A percentile compares a stretch with the other conserved stretches of the same genome.
phyloP scores from a whole-genome alignment of 2,329 filamentous ascomycete genomes.

The Arthrobotrys conoides region DNA sequence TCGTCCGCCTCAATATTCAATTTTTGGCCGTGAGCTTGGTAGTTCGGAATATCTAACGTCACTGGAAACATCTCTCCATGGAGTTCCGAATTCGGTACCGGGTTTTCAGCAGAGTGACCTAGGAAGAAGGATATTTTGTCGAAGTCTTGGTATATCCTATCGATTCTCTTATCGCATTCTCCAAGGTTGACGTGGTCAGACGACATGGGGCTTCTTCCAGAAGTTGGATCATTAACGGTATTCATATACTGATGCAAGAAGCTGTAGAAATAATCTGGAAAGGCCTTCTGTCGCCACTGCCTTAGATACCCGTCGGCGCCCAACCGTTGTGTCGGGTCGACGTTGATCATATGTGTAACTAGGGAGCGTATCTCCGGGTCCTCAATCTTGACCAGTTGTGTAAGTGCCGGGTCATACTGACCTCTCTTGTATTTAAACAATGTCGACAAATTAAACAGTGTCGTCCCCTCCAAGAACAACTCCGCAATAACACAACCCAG shows the following conservation, averaged over 20 bases:
- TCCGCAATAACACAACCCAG: constrained; percentile 97
- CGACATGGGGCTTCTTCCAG: constrained; percentile 80
- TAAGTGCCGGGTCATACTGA: constrained; percentile 88
- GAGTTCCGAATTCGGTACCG: constrained; percentile 65
- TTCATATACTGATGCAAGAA: constrained; percentile 99
- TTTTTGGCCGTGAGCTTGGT: constrained; percentile 78
- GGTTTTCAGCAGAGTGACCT: constrained; percentile 75
- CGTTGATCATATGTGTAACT: constrained; percentile 94
- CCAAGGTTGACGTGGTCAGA: constrained; percentile 67
- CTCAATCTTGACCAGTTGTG: constrained; percentile 86
- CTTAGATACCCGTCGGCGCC: constrained; percentile 94
- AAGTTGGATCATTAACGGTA: constrained; percentile 89
- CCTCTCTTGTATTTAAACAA: constrained; percentile 93
- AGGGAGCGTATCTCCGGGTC: constrained; percentile 83
- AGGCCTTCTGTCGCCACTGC: constrained; percentile 91
- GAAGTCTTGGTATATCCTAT: constrained; percentile 92
- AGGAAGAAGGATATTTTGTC: constrained; percentile 98
- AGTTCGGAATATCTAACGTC: constrained; percentile 86
- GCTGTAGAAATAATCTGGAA: constrained; percentile 96
- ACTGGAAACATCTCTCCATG: constrained; percentile 75
- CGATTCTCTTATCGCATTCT: constrained; percentile 93
- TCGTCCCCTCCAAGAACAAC: constrained; percentile 86
- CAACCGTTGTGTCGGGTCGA: constrained; percentile 91
- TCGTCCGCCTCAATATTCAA: constrained; percentile 77
- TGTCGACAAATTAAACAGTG: constrained; percentile 97